Conservation (phyloP, 768 basidiomycete species). For the Sutorius australiensis region DNA sequence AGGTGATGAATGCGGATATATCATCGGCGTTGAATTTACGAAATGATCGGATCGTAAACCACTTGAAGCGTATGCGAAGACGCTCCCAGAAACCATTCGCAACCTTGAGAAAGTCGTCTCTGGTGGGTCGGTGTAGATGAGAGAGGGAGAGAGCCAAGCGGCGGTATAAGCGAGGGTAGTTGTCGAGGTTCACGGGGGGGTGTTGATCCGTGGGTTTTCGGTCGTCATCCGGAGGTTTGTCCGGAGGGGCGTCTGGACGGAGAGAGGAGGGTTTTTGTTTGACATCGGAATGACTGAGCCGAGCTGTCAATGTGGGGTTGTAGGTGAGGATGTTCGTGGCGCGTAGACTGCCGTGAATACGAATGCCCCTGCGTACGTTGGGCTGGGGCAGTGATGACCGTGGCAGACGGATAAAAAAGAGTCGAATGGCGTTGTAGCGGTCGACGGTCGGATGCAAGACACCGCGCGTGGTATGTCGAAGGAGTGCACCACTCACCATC, state of each 20-base stretch:
- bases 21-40: slow-evolving; percentile 95
- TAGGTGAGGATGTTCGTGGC: not conserved
- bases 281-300: slow-evolving; percentile 16
- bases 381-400: slow-evolving; percentile 1
- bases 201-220: slow-evolving; percentile 8
- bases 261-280: slow-evolving; percentile 2
- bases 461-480: slow-evolving; percentile 26
- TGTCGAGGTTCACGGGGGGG: slow-evolving; percentile 46
- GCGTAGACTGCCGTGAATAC: not conserved
- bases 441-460: slow-evolving; percentile 37
- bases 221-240: slow-evolving; percentile 4
- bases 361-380: not conserved
- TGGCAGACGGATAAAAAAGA: slow-evolving; percentile 47
- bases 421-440: slow-evolving; percentile 56
- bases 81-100: slow-evolving; percentile 91
- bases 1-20: slow-evolving; percentile 92
- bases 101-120: slow-evolving; percentile 84
- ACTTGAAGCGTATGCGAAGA: slow-evolving; percentile 87
- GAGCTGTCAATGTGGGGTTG: not conserved
- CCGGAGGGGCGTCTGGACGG: not conserved
- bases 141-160: slow-evolving; percentile 77
- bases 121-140: slow-evolving; percentile 72
- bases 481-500: slow-evolving; percentile 13
- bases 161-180: slow-evolving; percentile 79
- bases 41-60: slow-evolving; percentile 95